Evolutionary conservation across 192 early-diverging fungal genomes (phyloP).

Genomic region (Geranomyces michiganensis): DNA sequence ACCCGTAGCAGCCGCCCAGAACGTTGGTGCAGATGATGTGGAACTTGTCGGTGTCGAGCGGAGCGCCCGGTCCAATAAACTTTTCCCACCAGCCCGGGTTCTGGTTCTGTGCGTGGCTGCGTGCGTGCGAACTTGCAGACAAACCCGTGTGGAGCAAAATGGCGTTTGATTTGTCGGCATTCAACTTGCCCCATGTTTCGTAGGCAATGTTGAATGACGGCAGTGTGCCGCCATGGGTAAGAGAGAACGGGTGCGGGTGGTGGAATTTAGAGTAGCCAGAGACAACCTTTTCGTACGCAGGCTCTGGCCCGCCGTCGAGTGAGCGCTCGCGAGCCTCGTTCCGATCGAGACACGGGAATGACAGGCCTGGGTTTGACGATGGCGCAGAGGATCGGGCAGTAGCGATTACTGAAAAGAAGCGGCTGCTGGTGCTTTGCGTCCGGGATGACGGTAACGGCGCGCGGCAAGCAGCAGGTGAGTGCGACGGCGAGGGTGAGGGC

Average conservation of each 20-base stretch:
- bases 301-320: slow-evolving; percentile 71
- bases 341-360: slow-evolving; percentile 35
- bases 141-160: slow-evolving; percentile 96
- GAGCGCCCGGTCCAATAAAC: slow-evolving; percentile 91
- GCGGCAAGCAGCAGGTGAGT: no score
- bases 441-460: no score
- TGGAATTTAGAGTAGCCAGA: slow-evolving; percentile 68
- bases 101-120: slow-evolving; percentile 76
- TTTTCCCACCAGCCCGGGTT: slow-evolving; percentile 96
- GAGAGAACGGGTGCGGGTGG: slow-evolving; percentile 67
- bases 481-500: no score
- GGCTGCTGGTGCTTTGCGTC: no score
- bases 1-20: slow-evolving; percentile 95
- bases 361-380: slow-evolving; percentile 11
- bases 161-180: slow-evolving; percentile 76
- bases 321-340: slow-evolving; percentile 35
- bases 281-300: slow-evolving; percentile 78
- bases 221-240: slow-evolving; percentile 83
- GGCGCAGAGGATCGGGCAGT: background rate
- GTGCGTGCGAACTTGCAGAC: slow-evolving; percentile 88
- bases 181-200: slow-evolving; percentile 94
- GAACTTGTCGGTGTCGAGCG: slow-evolving; percentile 93
- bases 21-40: slow-evolving; percentile 96
- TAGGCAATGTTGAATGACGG: slow-evolving; percentile 84
- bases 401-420: no score